Percentiles rank a stretch among this genome's conserved stretches.
These are phyloP conservation scores for Aspergillus spinulosporus DNA, from an alignment of 2,329 filamentous ascomycete species.

Conservation along the genomic window DNA sequence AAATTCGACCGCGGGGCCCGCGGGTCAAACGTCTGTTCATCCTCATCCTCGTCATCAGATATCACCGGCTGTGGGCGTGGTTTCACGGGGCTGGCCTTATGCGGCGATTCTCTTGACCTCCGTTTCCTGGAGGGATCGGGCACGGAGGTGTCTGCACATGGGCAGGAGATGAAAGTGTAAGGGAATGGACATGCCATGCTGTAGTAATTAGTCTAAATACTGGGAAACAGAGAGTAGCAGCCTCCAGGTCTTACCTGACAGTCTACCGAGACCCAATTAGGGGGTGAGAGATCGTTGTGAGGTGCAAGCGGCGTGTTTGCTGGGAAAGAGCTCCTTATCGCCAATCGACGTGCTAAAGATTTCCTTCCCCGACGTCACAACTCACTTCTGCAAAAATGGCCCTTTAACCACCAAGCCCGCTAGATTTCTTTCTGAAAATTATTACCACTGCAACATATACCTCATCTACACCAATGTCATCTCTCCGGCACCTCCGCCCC, in stretches of 20 bases:
- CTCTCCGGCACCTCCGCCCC: constrained; percentile 21
- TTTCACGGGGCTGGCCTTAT: constrained; percentile 34
- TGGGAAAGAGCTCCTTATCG: constrained; percentile 7
- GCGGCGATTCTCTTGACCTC: constrained; percentile 38
- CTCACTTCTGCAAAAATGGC: not conserved
- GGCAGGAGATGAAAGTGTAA: constrained; percentile 65
- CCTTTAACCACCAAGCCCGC: not conserved
- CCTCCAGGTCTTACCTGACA: not conserved
- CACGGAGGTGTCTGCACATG: constrained; percentile 56
- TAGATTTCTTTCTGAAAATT: not conserved
- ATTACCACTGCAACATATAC: not conserved
- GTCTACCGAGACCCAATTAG: not conserved
- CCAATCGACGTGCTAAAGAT: not conserved
- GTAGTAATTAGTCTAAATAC: not conserved
- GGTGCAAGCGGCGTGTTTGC: constrained; percentile 2
- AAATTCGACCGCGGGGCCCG: constrained; percentile 82
- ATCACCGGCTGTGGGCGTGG: constrained; percentile 27
- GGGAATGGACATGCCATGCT: constrained; percentile 60
- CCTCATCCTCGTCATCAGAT: constrained; percentile 63
- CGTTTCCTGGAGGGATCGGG: constrained; percentile 42
- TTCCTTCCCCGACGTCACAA: constrained; percentile 9
- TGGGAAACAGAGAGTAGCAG: too few species aligned
- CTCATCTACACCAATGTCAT: constrained; percentile 10
- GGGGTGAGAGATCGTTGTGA: not conserved
- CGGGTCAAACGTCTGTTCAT: constrained; percentile 82